These are phyloP conservation scores for Tremella yokohamensis DNA, from an alignment of 768 basidiomycete species.

Conservation along the genomic window DNA sequence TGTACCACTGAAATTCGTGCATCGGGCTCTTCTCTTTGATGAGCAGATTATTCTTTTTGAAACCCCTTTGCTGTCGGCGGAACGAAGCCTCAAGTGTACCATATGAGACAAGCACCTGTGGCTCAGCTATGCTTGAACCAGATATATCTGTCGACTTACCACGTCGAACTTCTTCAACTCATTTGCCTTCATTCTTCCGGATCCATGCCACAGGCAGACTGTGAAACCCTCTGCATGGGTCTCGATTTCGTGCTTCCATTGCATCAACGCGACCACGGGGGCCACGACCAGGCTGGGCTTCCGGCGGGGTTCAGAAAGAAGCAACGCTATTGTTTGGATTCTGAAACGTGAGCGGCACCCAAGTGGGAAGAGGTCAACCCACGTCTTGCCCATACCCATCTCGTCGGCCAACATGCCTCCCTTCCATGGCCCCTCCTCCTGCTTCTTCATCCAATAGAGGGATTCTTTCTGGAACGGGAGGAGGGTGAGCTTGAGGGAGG, in stretches of 20 bases:
- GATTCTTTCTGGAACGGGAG: constrained; percentile 95
- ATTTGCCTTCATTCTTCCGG: constrained; percentile 64
- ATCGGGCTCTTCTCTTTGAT: constrained; percentile 84
- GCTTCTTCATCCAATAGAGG: constrained; percentile 90
- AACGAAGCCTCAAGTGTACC: constrained; percentile 86
- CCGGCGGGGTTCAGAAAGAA: constrained; percentile 66
- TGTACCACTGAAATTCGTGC: constrained; percentile 79
- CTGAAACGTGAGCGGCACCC: constrained; percentile 59
- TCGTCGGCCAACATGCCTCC: constrained; percentile 81
- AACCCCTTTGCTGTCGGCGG: constrained; percentile 87
- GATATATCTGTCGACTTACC: constrained; percentile 52
- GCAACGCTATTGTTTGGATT: constrained; percentile 88
- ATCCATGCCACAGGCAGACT: constrained; percentile 87
- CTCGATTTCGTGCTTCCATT: constrained; percentile 93
- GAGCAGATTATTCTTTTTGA: constrained; percentile 76
- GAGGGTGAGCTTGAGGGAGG: constrained; percentile 74
- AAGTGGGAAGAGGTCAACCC: constrained; percentile 25
- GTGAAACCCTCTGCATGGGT: constrained; percentile 78
- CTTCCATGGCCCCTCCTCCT: constrained; percentile 79
- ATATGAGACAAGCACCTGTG: constrained; percentile 58
- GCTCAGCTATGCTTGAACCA: constrained; percentile 56
- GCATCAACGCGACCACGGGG: constrained; percentile 59
- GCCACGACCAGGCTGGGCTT: constrained; percentile 91
- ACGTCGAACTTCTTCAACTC: constrained; percentile 83
- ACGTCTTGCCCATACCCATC: constrained; percentile 62